Conservation (phyloP, 352 stramenopile species). For the Phytophthora quininea region DNA sequence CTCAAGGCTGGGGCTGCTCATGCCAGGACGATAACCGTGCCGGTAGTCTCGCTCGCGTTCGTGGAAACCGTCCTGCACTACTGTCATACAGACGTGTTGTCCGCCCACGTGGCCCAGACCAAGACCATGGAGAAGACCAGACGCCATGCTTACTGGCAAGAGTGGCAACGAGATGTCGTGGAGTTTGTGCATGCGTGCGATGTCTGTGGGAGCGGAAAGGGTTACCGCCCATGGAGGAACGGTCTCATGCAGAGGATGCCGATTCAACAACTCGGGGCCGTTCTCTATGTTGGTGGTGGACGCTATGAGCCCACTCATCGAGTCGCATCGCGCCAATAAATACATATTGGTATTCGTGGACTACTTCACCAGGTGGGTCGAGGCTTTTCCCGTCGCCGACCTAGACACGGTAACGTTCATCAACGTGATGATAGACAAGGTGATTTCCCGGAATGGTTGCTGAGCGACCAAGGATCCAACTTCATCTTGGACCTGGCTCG, state of each 20-base stretch:
- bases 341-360: background rate
- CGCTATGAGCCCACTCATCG: background rate
- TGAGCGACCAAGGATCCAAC: background rate
- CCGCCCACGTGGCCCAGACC: background rate
- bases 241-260: slow-evolving; percentile 5
- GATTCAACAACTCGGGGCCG: background rate
- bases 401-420: slow-evolving; percentile 1
- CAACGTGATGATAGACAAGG: background rate
- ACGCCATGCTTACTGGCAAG: background rate
- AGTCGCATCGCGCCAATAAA: background rate
- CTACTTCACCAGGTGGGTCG: slow-evolving; percentile 1
- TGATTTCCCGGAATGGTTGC: background rate
- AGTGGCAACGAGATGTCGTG: background rate
- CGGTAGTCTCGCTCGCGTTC: background rate
- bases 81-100: background rate
- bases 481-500: background rate
- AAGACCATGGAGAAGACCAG: background rate
- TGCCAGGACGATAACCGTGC: background rate
- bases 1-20: background rate
- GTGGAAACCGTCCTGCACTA: slow-evolving; percentile 1
- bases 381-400: background rate
- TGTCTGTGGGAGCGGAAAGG: background rate
- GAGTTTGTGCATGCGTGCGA: background rate
- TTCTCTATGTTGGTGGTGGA: slow-evolving; percentile 1
- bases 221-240: background rate